Evolutionary conservation across 148 eudicot species (phyloP).

Genomic region (Cornus controversa): DNA sequence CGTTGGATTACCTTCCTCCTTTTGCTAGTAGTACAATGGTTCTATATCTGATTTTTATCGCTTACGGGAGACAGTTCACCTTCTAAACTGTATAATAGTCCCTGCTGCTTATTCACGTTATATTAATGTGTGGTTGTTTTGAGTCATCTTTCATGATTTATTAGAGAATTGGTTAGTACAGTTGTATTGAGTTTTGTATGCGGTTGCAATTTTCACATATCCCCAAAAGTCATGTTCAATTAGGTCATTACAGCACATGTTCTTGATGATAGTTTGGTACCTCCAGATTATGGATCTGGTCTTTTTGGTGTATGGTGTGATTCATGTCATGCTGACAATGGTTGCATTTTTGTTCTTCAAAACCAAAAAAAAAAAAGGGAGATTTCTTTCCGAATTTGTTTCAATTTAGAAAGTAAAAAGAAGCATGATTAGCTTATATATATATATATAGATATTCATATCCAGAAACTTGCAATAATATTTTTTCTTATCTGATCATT

Average conservation of each 20-base stretch:
- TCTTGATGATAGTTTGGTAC: too few relatives aligned
- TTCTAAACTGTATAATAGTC: background rate
- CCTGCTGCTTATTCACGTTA: background rate
- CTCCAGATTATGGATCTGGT: too few relatives aligned
- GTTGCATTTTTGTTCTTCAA: too few relatives aligned
- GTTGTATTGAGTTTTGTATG: background rate
- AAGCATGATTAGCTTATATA: background rate
- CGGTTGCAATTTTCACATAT: too few relatives aligned
- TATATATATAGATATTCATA: too few relatives aligned
- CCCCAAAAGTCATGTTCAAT: too few relatives aligned
- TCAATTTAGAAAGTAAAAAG: background rate
- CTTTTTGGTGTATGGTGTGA: too few relatives aligned
- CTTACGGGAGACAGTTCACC: too few relatives aligned
- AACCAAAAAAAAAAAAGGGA: too few relatives aligned
- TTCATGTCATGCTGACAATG: too few relatives aligned
- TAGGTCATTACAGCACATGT: too few relatives aligned
- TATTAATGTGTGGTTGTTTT: background rate
- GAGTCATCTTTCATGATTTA: background rate
- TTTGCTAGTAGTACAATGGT: background rate
- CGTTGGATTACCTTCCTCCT: background rate
- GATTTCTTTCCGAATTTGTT: too few relatives aligned
- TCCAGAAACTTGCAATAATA: background rate
- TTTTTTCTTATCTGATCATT: background rate
- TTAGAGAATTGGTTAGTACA: background rate
- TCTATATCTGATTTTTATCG: background rate